phyloP scores from a whole-genome alignment of 73 alveolate species.

The Paramecium octaurelia region DNA sequence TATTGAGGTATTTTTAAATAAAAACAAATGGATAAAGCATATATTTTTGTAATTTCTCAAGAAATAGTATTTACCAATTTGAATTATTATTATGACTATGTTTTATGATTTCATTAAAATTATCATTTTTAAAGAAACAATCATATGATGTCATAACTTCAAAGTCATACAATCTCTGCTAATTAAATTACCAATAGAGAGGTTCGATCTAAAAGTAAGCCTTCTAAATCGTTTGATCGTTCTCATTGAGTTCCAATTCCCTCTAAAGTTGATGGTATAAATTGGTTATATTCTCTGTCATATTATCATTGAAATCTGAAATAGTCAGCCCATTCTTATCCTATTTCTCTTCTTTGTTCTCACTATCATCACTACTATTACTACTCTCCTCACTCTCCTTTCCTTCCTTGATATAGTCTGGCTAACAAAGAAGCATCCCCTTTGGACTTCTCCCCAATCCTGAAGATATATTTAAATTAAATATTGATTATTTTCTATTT shows the following conservation, averaged over 20 bases:
- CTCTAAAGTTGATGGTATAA: not conserved
- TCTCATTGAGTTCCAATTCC: not conserved
- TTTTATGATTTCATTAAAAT: not conserved
- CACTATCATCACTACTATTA: not conserved
- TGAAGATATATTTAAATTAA: not conserved
- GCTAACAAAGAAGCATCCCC: not conserved
- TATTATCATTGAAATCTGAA: not conserved
- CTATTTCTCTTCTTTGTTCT: not conserved
- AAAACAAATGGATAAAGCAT: slow-evolving; percentile 9
- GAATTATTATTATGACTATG: not conserved
- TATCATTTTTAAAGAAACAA: not conserved
- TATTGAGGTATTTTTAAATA: not conserved
- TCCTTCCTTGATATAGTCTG: not conserved
- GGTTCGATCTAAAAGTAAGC: not conserved
- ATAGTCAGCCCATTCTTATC: not conserved
- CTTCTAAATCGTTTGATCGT: not conserved
- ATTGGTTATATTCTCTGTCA: not conserved
- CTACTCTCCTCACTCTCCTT: not conserved
- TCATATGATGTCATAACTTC: not conserved
- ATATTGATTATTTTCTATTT: slow-evolving; percentile 1
- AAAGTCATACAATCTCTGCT: not conserved
- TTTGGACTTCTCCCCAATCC: not conserved
- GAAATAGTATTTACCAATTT: not conserved
- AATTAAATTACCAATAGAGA: not conserved
- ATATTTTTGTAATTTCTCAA: not conserved